Base-by-base conservation (phyloP, 768 basidiomycete species). In the Amanita rubescens region DNA sequence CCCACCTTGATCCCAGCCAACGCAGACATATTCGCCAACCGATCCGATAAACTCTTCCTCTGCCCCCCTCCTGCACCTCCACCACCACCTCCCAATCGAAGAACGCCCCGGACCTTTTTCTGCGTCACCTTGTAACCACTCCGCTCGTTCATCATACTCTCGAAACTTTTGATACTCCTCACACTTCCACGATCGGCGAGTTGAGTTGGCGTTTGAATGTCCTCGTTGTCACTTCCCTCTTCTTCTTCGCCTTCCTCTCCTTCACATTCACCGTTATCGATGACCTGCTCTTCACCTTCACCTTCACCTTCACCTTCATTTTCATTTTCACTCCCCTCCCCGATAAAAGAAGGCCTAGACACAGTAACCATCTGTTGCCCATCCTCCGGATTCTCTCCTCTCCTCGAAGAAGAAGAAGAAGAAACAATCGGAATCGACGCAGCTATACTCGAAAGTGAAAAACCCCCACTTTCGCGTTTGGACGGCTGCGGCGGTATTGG, bases 101-200 rank as follows among this genome's bases (percentile, higher is more conserved):
- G 27, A 30, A 30, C 58, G 51, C 30, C 49, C 49, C 50, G 47
- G 62, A 39, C 63, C 60, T 55, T 63, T 59, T 54, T 56, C 57
- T 55, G 58, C 33, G n/a, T n/a, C n/a, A n/a, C n/a, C n/a, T n/a
- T n/a, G n/a, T n/a, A n/a, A n/a, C 58, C 58, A 57, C 34, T 69
- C 57, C 73, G 69, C 34, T 73, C 71, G 62, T 75, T 82, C 75
- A 91, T 72, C 90, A 91, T 92, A 58, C 80, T 92, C 72, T 85
- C 86, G 61, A 94, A 93, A 64, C 91, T 94, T 58, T 81, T 72
- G 50, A 94, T 87, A 59, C 90, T 92, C 68, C 85, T 74, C 39
- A 81, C 60, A 65, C 42, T 72, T 20, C 65, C 69, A 11, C 69
- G 27, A 3, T 30, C 5, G 3, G 3, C 27, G 27, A 8, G 27